These are phyloP conservation scores for Mucor irregularis DNA, from an alignment of 371 early-diverging fungal genomes.

Conservation along the genomic window DNA sequence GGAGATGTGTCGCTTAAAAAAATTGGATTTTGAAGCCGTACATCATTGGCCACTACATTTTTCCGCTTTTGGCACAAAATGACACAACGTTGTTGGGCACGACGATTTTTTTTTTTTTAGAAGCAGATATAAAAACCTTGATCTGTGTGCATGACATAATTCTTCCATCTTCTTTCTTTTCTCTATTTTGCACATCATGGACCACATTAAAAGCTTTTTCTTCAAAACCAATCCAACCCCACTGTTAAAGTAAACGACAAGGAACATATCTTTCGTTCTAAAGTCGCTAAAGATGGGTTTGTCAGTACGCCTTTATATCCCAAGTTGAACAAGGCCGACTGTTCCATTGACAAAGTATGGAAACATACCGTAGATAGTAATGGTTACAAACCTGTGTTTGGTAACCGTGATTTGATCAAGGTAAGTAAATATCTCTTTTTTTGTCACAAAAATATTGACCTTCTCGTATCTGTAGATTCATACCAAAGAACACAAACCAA, in stretches of 20 bases:
- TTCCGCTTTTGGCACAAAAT: no score
- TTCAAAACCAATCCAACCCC: constrained; percentile 31
- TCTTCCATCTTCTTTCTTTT: constrained; percentile 1
- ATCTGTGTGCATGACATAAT: constrained; percentile 12
- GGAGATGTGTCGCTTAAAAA: no score
- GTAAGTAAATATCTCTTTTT: no score
- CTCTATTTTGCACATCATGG: constrained; percentile 6
- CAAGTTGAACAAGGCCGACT: constrained; percentile 33
- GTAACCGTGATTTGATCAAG: constrained; percentile 49
- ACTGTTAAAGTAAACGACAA: constrained; percentile 44
- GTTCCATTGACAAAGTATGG: constrained; percentile 51
- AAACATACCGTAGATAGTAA: constrained; percentile 34
- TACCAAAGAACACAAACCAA: constrained; percentile 31
- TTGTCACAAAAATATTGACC: no score
- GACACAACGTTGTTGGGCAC: not conserved
- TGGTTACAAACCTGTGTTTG: constrained; percentile 48
- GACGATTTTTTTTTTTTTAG: not conserved
- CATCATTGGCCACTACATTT: no score
- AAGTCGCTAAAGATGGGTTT: constrained; percentile 41
- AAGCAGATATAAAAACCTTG: not conserved
- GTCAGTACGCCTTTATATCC: constrained; percentile 45
- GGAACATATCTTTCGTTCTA: constrained; percentile 51
- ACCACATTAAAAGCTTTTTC: constrained; percentile 29
- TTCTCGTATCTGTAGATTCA: constrained; percentile 40
- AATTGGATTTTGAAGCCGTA: no score